phyloP scores from a whole-genome alignment of 768 basidiomycete species.

The Piloderma croceum region DNA sequence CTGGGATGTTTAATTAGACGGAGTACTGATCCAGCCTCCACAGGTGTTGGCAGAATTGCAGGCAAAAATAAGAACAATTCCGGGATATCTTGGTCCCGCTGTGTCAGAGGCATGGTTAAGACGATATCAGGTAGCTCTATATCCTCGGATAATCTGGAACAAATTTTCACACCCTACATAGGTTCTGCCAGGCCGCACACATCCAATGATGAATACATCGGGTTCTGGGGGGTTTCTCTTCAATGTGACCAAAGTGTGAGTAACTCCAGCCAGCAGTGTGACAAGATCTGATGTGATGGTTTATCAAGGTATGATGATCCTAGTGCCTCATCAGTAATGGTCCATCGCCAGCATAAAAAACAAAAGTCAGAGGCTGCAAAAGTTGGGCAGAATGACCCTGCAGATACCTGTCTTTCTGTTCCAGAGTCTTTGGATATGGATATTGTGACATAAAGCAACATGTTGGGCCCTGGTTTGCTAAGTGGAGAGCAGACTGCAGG shows the following conservation, averaged over 20 bases:
- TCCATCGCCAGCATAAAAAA: constrained; percentile 40
- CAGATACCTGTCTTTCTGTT: neutral
- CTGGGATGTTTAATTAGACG: constrained; percentile 7
- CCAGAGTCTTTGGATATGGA: too few relatives aligned
- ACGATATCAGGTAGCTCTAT: constrained; percentile 68
- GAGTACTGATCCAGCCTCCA: constrained; percentile 4
- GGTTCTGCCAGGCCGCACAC: constrained; percentile 92
- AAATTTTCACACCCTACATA: constrained; percentile 14
- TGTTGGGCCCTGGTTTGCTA: too few relatives aligned
- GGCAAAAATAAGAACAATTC: constrained; percentile 56
- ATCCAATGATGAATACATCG: constrained; percentile 89
- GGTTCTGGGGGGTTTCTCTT: constrained; percentile 87
- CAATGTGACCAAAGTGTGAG: constrained; percentile 81
- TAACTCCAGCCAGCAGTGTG: neutral
- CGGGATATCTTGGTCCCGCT: constrained; percentile 68
- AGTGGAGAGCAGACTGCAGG: too few relatives aligned
- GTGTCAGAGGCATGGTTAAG: constrained; percentile 86
- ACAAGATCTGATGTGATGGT: neutral
- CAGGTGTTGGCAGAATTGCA: constrained; percentile 79
- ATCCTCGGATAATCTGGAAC: neutral
- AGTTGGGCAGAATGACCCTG: constrained; percentile 7
- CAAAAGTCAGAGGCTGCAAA: constrained; percentile 29
- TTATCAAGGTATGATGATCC: constrained; percentile 60
- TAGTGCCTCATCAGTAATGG: constrained; percentile 46
- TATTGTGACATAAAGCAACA: too few relatives aligned